These are phyloP conservation scores for Colletotrichum noveboracense DNA, from an alignment of 2,329 filamentous ascomycete genomes.

Conservation along the genomic window DNA sequence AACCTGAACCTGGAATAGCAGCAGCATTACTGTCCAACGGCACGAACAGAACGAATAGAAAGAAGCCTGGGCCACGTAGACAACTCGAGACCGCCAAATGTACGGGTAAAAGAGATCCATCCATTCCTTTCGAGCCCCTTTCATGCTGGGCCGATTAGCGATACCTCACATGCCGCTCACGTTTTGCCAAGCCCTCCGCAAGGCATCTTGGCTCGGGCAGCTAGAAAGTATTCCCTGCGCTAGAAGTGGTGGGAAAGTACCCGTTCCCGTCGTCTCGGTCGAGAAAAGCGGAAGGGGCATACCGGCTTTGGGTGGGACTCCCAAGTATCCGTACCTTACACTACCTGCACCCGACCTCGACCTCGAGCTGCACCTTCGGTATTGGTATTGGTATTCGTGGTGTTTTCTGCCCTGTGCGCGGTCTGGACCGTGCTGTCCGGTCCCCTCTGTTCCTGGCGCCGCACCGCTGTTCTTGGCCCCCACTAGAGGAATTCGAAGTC, in stretches of 20 bases:
- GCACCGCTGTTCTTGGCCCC: neutral
- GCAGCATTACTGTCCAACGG: neutral
- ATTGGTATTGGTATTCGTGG: neutral
- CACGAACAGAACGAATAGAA: neutral
- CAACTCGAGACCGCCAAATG: neutral
- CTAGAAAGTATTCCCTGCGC: neutral
- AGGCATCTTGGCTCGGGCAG: neutral
- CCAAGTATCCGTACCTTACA: neutral
- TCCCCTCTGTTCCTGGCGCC: neutral
- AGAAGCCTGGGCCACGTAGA: neutral
- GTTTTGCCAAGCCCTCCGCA: neutral
- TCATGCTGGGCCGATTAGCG: neutral
- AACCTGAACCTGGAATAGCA: neutral
- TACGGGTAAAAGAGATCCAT: neutral
- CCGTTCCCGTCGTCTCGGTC: neutral
- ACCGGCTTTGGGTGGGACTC: neutral
- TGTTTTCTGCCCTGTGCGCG: neutral
- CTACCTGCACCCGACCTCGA: neutral
- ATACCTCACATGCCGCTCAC: constrained; percentile 1
- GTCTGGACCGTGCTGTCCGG: neutral
- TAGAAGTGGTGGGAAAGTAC: neutral
- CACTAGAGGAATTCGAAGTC: constrained; percentile 4
- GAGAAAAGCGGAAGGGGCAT: neutral
- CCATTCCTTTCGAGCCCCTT: neutral
- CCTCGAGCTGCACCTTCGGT: neutral